phyloP scores from a whole-genome alignment of 2,329 filamentous ascomycete genomes.

The Cladosporium sp. region DNA sequence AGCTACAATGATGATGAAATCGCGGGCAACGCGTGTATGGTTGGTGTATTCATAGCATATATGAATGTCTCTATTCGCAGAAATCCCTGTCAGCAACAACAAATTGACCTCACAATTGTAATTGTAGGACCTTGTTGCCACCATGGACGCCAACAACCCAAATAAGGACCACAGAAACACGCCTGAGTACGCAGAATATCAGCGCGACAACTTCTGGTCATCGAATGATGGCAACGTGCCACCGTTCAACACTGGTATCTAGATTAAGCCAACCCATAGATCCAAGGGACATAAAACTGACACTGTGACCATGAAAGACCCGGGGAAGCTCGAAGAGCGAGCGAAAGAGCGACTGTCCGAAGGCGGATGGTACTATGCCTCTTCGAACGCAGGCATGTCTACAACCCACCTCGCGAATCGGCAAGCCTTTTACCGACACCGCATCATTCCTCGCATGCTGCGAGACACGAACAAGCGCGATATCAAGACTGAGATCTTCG shows the following conservation, averaged over 20 bases:
- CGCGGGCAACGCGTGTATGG: background rate
- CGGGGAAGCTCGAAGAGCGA: conserved; percentile 55
- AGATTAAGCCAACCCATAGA: background rate
- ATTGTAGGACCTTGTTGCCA: background rate
- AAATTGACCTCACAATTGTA: background rate
- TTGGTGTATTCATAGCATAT: background rate
- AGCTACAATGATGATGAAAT: background rate
- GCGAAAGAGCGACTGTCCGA: conserved; percentile 54
- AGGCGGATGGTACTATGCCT: conserved; percentile 57
- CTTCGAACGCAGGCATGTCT: conserved; percentile 54
- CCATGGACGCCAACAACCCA: conserved; percentile 49
- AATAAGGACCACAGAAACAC: conserved; percentile 49
- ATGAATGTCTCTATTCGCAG: background rate
- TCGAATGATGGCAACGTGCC: conserved; percentile 47
- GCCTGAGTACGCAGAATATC: conserved; percentile 53
- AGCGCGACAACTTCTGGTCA: conserved; percentile 54
- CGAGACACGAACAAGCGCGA: conserved; percentile 59
- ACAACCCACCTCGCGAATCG: conserved; percentile 55
- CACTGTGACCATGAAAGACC: conserved; percentile 39
- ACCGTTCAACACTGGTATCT: conserved; percentile 50
- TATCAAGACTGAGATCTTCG: conserved; percentile 55
- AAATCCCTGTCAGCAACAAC: background rate
- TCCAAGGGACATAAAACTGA: background rate
- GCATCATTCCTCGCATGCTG: conserved; percentile 58
- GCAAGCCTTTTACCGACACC: conserved; percentile 61